phyloP scores from a whole-genome alignment of 1,284 basidiomycete species.

The Microbotryum violaceum region DNA sequence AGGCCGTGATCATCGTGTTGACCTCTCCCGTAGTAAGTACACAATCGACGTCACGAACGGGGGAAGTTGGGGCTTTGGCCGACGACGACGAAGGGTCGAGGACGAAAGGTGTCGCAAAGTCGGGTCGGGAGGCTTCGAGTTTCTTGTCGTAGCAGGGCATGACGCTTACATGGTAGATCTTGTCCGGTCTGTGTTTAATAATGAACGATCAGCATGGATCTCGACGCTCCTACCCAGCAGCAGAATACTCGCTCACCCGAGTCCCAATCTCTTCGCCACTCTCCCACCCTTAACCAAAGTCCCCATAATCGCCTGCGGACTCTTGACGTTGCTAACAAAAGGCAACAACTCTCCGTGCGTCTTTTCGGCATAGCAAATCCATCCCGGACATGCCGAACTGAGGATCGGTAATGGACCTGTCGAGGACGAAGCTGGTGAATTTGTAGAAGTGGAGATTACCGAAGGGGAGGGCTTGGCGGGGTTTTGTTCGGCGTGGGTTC shows the following conservation, averaged over 20 bases:
- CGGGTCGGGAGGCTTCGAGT: slow-evolving; percentile 85
- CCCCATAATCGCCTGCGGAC: slow-evolving; percentile 90
- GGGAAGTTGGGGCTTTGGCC: slow-evolving; percentile 47
- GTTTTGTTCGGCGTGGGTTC: slow-evolving; percentile 4
- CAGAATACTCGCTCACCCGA: slow-evolving; percentile 49
- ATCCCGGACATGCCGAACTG: slow-evolving; percentile 92
- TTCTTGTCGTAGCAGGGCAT: slow-evolving; percentile 99
- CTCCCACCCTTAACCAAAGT: slow-evolving; percentile 74
- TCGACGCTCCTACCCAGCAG: no score
- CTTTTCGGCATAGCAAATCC: slow-evolving; percentile 99
- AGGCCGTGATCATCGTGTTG: slow-evolving; percentile 60
- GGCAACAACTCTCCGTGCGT: slow-evolving; percentile 89
- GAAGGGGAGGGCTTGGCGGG: slow-evolving; percentile 13
- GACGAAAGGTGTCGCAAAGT: slow-evolving; percentile 62
- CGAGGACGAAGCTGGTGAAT: slow-evolving; percentile 10
- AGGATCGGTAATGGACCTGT: slow-evolving; percentile 66
- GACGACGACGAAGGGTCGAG: not conserved
- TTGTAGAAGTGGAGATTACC: slow-evolving; percentile 12
- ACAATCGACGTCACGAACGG: slow-evolving; percentile 86
- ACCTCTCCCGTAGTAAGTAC: slow-evolving; percentile 96
- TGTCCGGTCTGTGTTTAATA: slow-evolving; percentile 52
- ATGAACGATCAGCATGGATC: slow-evolving; percentile 13
- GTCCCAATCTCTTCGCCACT: slow-evolving; percentile 58
- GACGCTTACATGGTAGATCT: slow-evolving; percentile 90
- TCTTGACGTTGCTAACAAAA: slow-evolving; percentile 79